These are phyloP conservation scores for Blepharisma japonicum DNA, from an alignment of 73 alveolate genomes.

Conservation along the genomic window DNA sequence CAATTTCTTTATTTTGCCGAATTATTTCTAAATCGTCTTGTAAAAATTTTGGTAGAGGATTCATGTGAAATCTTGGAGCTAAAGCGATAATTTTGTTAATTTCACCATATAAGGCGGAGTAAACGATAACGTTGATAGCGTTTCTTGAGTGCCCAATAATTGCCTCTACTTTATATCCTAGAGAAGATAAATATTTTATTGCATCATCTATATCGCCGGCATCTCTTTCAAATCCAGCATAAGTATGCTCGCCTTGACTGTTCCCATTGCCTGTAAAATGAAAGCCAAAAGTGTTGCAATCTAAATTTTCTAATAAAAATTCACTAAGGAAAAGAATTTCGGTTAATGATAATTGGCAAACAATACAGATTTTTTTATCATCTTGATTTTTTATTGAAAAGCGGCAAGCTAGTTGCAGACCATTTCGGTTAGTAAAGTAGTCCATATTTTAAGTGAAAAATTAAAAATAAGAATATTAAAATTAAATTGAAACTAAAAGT, in stretches of 20 bases:
- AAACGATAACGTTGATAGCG: background rate
- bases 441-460: too few relatives aligned
- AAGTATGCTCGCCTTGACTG: background rate
- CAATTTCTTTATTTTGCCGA: background rate
- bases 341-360: too few relatives aligned
- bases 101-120: background rate
- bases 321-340: too few relatives aligned
- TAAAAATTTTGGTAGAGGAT: background rate
- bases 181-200: background rate
- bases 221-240: background rate
- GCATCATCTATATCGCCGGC: background rate
- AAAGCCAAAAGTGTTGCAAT: background rate
- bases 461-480: too few relatives aligned
- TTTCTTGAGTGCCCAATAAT: slow-evolving; percentile 18
- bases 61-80: slow-evolving; percentile 13
- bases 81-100: background rate
- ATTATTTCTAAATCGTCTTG: background rate
- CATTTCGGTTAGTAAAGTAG: too few relatives aligned
- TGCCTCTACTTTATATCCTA: background rate
- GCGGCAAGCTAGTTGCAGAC: too few relatives aligned
- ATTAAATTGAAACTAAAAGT: too few relatives aligned
- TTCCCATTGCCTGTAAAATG: slow-evolving; percentile 6
- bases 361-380: too few relatives aligned
- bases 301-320: background rate
- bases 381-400: too few relatives aligned